Evolutionary conservation across 345 rosid species (phyloP), one percentile per base, ranked within the genome.

Genomic region (Salix dunnii): DNA sequence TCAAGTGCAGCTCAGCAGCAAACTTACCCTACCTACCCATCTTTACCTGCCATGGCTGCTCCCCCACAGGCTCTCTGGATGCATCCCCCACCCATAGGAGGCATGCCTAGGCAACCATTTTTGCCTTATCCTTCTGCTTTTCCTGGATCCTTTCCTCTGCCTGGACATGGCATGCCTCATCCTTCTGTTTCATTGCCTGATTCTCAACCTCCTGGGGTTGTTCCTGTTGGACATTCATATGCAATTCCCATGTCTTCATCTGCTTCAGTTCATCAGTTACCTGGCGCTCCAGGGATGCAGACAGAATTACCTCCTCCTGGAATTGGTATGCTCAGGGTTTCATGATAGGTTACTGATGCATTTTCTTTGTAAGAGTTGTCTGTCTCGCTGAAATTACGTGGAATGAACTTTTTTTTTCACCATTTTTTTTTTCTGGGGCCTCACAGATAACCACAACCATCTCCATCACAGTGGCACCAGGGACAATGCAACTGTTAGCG

Each of bases 301-400:
- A 76, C 88, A 82, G 91, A 87, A 77, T 74, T 77, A 70, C 84
- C 87, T 79, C 84, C 86, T 88, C 85, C 86, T 82, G 91, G 90
- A 88, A 90, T 86, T 43, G 99, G 97, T 95, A 91, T 17, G 96
- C 90, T 87, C 83, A 77, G 88, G 90, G 87, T 87, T 89, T 87
- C 83, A 84, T 90, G 93, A 86, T 87, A 85, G 88, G 85, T 87
- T 88, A 88, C 84, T 88, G 87, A 87, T 85, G 83, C 80, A 71
- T 78, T 79, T 84, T 58, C 76, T 85, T 85, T 78, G 90, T 87
- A 89, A 88, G 91, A 83, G 77, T 82, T 86, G 90, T 88, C 85
- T 85, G 78, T 83, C 87, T 82, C 67, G 74, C 80, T 82, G 81
- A 36, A 83, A 60, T 80, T 76, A 70, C 30, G 61, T 74, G 79